Percentiles rank a stretch among this genome's conserved stretches.
These are phyloP conservation scores for Symbiotaphrina buchneri DNA, from an alignment of 495 filamentous ascomycete genomes.

Conservation along the genomic window DNA sequence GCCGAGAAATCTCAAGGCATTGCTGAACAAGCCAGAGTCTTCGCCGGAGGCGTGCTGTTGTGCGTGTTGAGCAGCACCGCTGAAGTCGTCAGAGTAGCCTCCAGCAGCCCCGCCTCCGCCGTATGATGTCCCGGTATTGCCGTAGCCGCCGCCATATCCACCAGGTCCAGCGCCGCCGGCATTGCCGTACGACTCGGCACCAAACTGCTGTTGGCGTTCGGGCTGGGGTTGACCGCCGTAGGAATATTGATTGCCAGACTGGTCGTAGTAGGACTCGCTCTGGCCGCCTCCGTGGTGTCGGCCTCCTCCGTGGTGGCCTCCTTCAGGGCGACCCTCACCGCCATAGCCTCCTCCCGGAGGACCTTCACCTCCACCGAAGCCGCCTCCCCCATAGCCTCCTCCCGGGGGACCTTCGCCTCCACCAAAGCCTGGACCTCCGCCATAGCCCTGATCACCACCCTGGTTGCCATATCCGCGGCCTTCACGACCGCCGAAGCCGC, in stretches of 20 bases:
- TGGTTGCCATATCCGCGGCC: too few relatives aligned
- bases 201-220: not conserved
- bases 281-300: slow-evolving; percentile 6
- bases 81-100: slow-evolving; percentile 17
- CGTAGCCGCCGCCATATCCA: slow-evolving; percentile 7
- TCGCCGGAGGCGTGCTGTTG: slow-evolving; percentile 23
- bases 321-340: too few relatives aligned
- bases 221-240: not conserved
- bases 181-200: slow-evolving; percentile 8
- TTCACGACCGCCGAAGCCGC: too few relatives aligned
- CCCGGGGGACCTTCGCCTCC: too few relatives aligned
- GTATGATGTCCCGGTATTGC: slow-evolving; percentile 13
- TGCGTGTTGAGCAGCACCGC: slow-evolving; percentile 23
- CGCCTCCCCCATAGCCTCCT: too few relatives aligned
- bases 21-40: slow-evolving; percentile 21
- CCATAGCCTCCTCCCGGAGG: too few relatives aligned
- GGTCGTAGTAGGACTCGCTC: slow-evolving; percentile 2
- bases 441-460: too few relatives aligned
- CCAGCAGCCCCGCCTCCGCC: slow-evolving; percentile 5
- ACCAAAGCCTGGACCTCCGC: too few relatives aligned
- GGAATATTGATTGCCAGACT: not conserved
- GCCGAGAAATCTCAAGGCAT: slow-evolving; percentile 22
- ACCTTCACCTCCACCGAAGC: too few relatives aligned
- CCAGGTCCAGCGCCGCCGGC: slow-evolving; percentile 7
- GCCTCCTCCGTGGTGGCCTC: not conserved